phyloP scores from a whole-genome alignment of 805 yeast species.

The Yamadazyma akitaensis region DNA sequence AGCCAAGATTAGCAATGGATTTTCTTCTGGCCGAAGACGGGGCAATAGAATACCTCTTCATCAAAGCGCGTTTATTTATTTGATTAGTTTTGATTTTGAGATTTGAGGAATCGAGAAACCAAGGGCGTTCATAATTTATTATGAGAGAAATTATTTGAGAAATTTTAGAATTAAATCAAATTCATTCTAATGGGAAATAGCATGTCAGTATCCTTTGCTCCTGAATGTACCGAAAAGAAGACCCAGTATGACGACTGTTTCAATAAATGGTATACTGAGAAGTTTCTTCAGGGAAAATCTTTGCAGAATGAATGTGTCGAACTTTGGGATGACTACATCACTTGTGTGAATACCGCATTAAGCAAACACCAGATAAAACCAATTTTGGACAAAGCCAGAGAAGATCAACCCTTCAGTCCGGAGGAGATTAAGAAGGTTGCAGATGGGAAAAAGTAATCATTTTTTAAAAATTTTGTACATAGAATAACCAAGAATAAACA shows the following conservation, averaged over 20 bases:
- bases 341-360: conserved; percentile 74
- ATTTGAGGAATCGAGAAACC: background rate
- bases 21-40: conserved; percentile 32
- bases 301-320: conserved; percentile 85
- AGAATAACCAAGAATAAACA: background rate
- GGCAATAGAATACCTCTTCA: conserved; percentile 35
- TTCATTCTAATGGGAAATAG: conserved; percentile 36
- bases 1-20: conserved; percentile 11
- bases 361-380: conserved; percentile 74
- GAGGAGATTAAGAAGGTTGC: conserved; percentile 22
- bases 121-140: background rate
- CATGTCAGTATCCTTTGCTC: conserved; percentile 80
- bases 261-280: conserved; percentile 89
- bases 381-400: conserved; percentile 82
- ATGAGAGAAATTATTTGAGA: background rate
- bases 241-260: conserved; percentile 89
- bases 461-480: background rate
- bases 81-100: background rate
- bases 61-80: conserved; percentile 6
- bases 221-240: conserved; percentile 89
- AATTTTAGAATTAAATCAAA: no score
- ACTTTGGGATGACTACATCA: conserved; percentile 82
- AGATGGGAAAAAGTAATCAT: conserved; percentile 9
- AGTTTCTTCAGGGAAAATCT: conserved; percentile 54
- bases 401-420: conserved; percentile 73